A percentile compares a stretch with the other conserved stretches of the same genome.
These are phyloP conservation scores for Penicillium crustosum DNA, from an alignment of 2,329 filamentous ascomycete species.

Conservation along the genomic window DNA sequence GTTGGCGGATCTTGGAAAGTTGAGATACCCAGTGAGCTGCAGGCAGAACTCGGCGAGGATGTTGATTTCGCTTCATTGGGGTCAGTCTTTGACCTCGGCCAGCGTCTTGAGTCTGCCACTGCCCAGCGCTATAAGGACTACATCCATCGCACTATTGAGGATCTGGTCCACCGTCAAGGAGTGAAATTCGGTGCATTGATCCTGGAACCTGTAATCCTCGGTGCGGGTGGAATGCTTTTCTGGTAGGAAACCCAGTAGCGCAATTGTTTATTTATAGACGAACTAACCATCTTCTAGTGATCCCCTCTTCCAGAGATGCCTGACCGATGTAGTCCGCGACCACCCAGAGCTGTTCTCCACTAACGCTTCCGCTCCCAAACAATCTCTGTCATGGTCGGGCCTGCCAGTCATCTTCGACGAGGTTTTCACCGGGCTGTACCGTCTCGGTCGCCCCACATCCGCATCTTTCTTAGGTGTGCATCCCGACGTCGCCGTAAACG, in stretches of 20 bases:
- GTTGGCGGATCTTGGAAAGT: slow-evolving; percentile 66
- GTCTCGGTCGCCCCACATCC: slow-evolving; percentile 70
- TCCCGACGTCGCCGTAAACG: slow-evolving; percentile 76
- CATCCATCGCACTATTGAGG: slow-evolving; percentile 56
- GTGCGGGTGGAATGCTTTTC: slow-evolving; percentile 80
- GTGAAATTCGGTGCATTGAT: slow-evolving; percentile 74
- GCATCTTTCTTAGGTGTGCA: slow-evolving; percentile 67
- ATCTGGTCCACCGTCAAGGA: slow-evolving; percentile 55
- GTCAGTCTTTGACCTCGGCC: slow-evolving; percentile 61
- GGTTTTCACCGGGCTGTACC: slow-evolving; percentile 83
- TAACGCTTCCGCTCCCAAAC: slow-evolving; percentile 12
- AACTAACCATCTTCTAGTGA: slow-evolving; percentile 54
- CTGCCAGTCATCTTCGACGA: slow-evolving; percentile 82
- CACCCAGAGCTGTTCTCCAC: slow-evolving; percentile 57
- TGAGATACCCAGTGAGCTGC: slow-evolving; percentile 54
- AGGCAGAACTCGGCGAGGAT: slow-evolving; percentile 47
- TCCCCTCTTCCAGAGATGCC: slow-evolving; percentile 73
- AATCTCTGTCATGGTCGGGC: slow-evolving; percentile 60
- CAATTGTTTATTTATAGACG: background rate
- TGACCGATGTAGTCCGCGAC: slow-evolving; percentile 66
- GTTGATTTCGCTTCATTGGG: slow-evolving; percentile 51
- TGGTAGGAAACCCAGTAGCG: slow-evolving; percentile 55
- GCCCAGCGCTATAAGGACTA: slow-evolving; percentile 59
- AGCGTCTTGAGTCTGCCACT: slow-evolving; percentile 48
- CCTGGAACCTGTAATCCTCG: slow-evolving; percentile 76